phyloP scores from a whole-genome alignment of 2,329 filamentous ascomycete species.

The Sclerotinia sclerotiorum region DNA sequence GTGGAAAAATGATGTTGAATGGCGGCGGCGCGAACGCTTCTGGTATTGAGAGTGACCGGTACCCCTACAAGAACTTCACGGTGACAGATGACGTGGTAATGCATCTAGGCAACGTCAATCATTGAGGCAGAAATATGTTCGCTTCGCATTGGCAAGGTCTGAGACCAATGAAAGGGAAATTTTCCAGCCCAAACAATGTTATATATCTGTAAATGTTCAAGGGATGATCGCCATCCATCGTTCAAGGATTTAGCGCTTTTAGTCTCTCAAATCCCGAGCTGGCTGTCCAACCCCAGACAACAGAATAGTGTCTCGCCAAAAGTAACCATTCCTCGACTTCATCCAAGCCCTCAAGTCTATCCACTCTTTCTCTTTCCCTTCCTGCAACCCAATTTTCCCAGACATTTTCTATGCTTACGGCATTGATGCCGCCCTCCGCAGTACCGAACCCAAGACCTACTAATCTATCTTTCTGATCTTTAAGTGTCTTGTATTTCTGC shows the following conservation, averaged over 20 bases:
- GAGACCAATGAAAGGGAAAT: background rate
- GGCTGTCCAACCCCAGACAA: slow-evolving; percentile 77
- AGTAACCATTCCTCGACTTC: slow-evolving; percentile 94
- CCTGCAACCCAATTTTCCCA: slow-evolving; percentile 73
- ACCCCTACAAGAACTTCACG: background rate
- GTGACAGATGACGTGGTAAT: background rate
- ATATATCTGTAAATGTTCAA: background rate
- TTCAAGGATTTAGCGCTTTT: background rate
- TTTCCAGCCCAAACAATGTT: no score
- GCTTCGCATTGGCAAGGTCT: background rate
- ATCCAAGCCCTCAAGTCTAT: slow-evolving; percentile 81
- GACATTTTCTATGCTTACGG: slow-evolving; percentile 64
- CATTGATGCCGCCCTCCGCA: slow-evolving; percentile 49
- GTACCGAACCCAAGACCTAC: slow-evolving; percentile 60
- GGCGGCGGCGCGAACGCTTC: background rate
- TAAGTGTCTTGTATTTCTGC: slow-evolving; percentile 65
- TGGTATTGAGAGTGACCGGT: background rate
- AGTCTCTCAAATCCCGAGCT: slow-evolving; percentile 20
- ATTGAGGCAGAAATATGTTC: background rate
- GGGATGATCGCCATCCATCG: background rate
- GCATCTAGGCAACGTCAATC: background rate
- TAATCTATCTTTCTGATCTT: slow-evolving; percentile 68
- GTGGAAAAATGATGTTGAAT: background rate
- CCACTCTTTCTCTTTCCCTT: slow-evolving; percentile 76
- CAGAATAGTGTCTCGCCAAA: slow-evolving; percentile 82